Conservation (phyloP, 2,329 filamentous ascomycete genomes). For the Epichloe gansuensis region DNA sequence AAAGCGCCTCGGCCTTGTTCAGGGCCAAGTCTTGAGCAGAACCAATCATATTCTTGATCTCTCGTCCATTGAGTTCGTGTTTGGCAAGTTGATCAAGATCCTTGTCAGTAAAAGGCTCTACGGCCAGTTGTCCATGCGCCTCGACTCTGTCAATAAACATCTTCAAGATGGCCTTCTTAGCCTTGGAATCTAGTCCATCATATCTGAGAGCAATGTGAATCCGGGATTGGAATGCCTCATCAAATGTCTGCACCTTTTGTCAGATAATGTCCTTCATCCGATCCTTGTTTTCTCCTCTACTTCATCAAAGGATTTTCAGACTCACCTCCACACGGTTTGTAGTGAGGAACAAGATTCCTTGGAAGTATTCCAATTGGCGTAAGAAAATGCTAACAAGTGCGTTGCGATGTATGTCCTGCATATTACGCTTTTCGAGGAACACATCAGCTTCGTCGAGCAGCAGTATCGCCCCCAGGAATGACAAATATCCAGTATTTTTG, state of each 20-base stretch:
- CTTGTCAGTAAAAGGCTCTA: constrained; percentile 50
- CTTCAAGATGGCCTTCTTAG: constrained; percentile 70
- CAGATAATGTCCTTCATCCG: background rate
- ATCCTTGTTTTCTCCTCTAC: background rate
- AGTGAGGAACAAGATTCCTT: constrained; percentile 80
- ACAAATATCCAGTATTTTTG: constrained; percentile 75
- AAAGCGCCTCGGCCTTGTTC: constrained; percentile 57
- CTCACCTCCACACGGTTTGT: constrained; percentile 67
- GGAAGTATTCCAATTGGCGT: constrained; percentile 79
- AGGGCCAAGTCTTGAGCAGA: constrained; percentile 75
- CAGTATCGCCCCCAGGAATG: constrained; percentile 75
- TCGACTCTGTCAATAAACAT: constrained; percentile 69
- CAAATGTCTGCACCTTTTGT: constrained; percentile 50
- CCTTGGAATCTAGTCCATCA: constrained; percentile 58
- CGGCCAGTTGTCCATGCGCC: constrained; percentile 47
- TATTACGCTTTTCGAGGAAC: constrained; percentile 71
- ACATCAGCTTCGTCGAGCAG: constrained; percentile 79
- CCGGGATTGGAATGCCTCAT: constrained; percentile 79
- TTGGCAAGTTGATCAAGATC: constrained; percentile 57
- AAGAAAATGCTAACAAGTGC: constrained; percentile 80
- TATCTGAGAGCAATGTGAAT: constrained; percentile 81
- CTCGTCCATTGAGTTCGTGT: constrained; percentile 47
- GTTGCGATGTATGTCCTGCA: constrained; percentile 76
- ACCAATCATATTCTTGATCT: constrained; percentile 83
- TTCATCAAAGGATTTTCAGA: constrained; percentile 2